Evolutionary conservation across 1,284 basidiomycete genomes (phyloP), one percentile per base, ranked within the genome.

Genomic region (Wallemia hederae): DNA sequence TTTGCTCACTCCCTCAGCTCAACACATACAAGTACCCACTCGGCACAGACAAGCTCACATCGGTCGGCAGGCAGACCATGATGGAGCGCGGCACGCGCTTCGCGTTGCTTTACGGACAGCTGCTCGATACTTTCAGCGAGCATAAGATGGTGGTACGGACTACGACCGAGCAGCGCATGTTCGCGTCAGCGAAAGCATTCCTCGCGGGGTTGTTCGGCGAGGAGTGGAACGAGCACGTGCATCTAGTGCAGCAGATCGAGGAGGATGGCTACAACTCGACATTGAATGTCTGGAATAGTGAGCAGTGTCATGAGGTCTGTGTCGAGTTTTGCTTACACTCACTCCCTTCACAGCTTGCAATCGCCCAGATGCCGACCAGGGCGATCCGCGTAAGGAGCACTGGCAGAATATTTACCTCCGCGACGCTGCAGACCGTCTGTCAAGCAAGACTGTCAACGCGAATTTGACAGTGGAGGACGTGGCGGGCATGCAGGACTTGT

Each of bases 401-500:
- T 49, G 39, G 39, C 39, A 49, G n/a, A 26, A 15, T 0, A 76
- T 80, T 1, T 92, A 87, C 70, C 77, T 92, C 33, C 72, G 75
- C 60, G 73, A 78, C 58, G 83, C 88, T 0, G 72, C 72, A 28
- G 71, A 74, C 60, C 76, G 88, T 19, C 68, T 91, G 3, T 74
- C 79, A 62, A 70, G 72, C 17, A 70, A 78, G 64, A 66, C 82
- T 56, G 65, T 75, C 1, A 87, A 86, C 0, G 80, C 81, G 62
- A 73, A 80, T 11, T 68, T 91, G 55, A 76, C 75, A 7, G 76
- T 81, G 49, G 78, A 81, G 64, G 86, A 91, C 66, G 74, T 83
- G 1, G 64, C 62, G 60, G 59, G 58, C 5, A 65, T 69, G 67
- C 68, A 68, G 63, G 67, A 70, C 49, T 66, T 77, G 25, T 80